A percentile compares a stretch with the other conserved stretches of the same genome.
Evolutionary conservation across 2,329 filamentous ascomycete genomes (phyloP).

Genomic region (Rugonectria rugulosa): DNA sequence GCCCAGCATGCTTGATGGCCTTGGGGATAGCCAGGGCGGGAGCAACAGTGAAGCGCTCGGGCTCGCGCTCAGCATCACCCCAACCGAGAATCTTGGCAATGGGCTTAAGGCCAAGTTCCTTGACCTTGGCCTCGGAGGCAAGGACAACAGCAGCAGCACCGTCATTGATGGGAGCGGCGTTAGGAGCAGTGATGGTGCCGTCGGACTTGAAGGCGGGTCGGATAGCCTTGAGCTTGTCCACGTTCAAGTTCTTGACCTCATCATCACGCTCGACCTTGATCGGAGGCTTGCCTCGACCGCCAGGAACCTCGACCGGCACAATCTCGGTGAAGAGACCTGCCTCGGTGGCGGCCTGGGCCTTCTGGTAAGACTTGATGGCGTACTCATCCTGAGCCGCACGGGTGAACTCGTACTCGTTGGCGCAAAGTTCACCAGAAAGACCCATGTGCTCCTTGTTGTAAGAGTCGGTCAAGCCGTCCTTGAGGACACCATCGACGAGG

Average conservation of each 20-base stretch:
- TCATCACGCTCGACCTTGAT: constrained; percentile 86
- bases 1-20: constrained; percentile 91
- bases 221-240: constrained; percentile 83
- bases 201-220: constrained; percentile 83
- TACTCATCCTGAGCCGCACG: constrained; percentile 94
- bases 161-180: constrained; percentile 95
- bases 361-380: constrained; percentile 93
- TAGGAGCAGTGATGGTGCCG: constrained; percentile 94
- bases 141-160: constrained; percentile 92
- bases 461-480: constrained; percentile 93
- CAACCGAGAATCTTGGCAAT: constrained; percentile 97
- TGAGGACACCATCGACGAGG: constrained; percentile 89
- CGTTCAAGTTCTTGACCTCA: constrained; percentile 93
- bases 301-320: constrained; percentile 84
- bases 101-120: constrained; percentile 89
- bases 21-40: constrained; percentile 96
- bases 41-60: constrained; percentile 94
- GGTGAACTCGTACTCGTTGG: constrained; percentile 79
- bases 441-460: constrained; percentile 99
- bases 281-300: constrained; percentile 88
- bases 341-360: constrained; percentile 85
- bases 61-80: constrained; percentile 91
- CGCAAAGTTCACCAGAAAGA: constrained; percentile 89
- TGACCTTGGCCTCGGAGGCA: constrained; percentile 91
- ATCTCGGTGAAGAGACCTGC: constrained; percentile 90